These are phyloP conservation scores for Phytophthora citrophthora DNA, from an alignment of 352 stramenopile species.

Conservation along the genomic window DNA sequence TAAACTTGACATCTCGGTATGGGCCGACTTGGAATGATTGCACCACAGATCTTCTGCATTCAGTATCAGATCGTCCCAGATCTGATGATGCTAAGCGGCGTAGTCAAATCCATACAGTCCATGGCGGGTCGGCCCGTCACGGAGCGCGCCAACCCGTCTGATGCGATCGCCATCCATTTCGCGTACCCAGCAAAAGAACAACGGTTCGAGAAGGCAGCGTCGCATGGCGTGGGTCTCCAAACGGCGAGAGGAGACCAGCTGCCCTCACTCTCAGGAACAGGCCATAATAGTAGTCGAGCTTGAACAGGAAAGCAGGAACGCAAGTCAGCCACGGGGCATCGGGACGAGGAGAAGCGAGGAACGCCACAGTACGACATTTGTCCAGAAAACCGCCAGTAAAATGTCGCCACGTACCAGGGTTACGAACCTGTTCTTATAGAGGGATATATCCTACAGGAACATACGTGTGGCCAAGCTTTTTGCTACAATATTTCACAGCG, in stretches of 20 bases:
- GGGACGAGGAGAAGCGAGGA: background rate
- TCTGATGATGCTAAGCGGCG: background rate
- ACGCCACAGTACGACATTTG: constrained; percentile 1
- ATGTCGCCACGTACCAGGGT: constrained; percentile 44
- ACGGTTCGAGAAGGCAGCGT: constrained; percentile 21
- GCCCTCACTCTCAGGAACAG: constrained; percentile 1
- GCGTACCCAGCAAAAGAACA: constrained; percentile 33
- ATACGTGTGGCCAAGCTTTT: background rate
- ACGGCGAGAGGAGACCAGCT: background rate
- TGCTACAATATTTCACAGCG: background rate
- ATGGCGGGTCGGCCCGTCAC: constrained; percentile 13
- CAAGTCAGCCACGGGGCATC: background rate
- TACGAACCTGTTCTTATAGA: constrained; percentile 36
- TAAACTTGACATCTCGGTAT: background rate
- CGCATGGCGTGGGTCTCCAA: background rate
- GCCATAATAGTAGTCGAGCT: background rate
- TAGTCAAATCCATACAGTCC: constrained; percentile 18
- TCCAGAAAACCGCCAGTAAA: constrained; percentile 41
- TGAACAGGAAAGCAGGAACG: background rate
- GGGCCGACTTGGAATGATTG: constrained; percentile 21
- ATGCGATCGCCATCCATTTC: constrained; percentile 33
- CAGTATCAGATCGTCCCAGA: constrained; percentile 2
- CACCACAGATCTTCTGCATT: background rate
- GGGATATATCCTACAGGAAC: constrained; percentile 21
- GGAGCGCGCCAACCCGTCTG: constrained; percentile 19